These are phyloP conservation scores for Misopates orontium DNA, from an alignment of 257 asterid species.

Conservation along the genomic window DNA sequence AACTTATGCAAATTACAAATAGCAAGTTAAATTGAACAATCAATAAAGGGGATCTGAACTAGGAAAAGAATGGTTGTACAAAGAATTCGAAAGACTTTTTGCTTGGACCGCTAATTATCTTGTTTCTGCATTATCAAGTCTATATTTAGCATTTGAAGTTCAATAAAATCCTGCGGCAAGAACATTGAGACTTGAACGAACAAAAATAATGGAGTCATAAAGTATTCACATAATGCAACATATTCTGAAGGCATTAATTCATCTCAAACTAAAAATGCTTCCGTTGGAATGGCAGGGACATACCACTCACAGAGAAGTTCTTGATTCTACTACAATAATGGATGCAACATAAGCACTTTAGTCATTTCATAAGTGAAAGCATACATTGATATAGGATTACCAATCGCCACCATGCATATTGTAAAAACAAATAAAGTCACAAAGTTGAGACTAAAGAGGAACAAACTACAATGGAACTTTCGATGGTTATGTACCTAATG, in stretches of 20 bases:
- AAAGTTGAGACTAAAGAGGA: slow-evolving; percentile 2
- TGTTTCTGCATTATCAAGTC: slow-evolving; percentile 5
- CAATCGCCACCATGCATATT: background rate
- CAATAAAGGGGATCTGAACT: slow-evolving; percentile 11
- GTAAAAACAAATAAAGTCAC: background rate
- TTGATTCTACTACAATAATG: slow-evolving; percentile 12
- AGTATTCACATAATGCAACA: background rate
- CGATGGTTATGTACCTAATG: background rate
- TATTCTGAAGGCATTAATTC: background rate
- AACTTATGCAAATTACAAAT: slow-evolving; percentile 1
- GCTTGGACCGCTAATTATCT: background rate
- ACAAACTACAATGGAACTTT: slow-evolving; percentile 5
- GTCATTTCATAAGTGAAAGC: background rate
- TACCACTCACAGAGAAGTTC: background rate
- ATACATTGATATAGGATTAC: slow-evolving; percentile 3
- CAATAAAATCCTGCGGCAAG: too few relatives aligned
- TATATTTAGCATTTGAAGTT: slow-evolving; percentile 9
- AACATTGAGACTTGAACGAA: too few relatives aligned
- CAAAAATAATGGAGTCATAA: too few relatives aligned
- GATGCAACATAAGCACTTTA: slow-evolving; percentile 1
- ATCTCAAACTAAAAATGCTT: background rate
- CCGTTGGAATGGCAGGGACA: slow-evolving; percentile 1
- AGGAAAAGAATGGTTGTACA: slow-evolving; percentile 4
- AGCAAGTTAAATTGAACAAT: slow-evolving; percentile 3
- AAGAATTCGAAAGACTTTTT: slow-evolving; percentile 1